phyloP scores from a whole-genome alignment of 164 flowering plant genomes.

The Cinnamomum micranthum region DNA sequence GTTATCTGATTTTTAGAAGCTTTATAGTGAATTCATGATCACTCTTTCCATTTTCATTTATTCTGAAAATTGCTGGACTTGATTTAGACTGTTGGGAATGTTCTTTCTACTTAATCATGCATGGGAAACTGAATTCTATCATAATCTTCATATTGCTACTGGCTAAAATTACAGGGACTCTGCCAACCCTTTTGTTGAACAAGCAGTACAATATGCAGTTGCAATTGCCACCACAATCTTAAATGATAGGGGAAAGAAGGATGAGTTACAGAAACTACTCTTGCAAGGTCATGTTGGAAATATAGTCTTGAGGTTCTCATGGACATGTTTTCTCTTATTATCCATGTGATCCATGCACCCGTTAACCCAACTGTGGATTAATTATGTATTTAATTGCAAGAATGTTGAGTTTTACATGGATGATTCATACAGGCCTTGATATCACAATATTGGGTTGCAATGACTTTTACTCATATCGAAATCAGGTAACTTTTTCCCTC shows the following conservation, averaged over 20 bases:
- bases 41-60: not conserved
- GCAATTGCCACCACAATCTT: constrained; percentile 71
- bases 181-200: constrained; percentile 89
- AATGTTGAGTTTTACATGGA: constrained; percentile 22
- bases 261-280: constrained; percentile 50
- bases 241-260: constrained; percentile 49
- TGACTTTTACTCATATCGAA: constrained; percentile 92
- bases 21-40: not conserved
- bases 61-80: not conserved
- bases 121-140: not conserved
- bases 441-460: constrained; percentile 88
- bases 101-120: not conserved
- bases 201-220: constrained; percentile 73
- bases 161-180: constrained; percentile 51
- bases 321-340: not conserved
- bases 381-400: not conserved
- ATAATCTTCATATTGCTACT: not conserved
- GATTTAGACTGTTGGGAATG: not conserved
- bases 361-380: not conserved
- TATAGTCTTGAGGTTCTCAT: not conserved
- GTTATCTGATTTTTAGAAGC: not conserved
- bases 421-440: constrained; percentile 85
- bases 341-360: not conserved
- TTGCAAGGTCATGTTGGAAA: constrained; percentile 57
- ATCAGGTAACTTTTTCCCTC: constrained; percentile 46